phyloP scores from a whole-genome alignment of 352 stramenopile genomes.

The Phytophthora lateralis region DNA sequence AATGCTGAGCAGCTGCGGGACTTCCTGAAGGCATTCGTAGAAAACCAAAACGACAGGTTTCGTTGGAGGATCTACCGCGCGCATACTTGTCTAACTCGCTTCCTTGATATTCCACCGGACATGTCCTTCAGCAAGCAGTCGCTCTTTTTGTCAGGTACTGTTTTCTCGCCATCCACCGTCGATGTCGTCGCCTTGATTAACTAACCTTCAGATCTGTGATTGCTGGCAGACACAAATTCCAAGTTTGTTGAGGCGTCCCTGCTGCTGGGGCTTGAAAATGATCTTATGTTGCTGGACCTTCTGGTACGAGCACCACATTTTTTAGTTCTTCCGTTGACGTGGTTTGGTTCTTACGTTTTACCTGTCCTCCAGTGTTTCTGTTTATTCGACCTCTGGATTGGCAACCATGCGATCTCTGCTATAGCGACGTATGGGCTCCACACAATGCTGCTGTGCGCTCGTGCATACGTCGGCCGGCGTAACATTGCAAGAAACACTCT shows the following conservation, averaged over 20 bases:
- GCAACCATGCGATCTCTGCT: constrained; percentile 69
- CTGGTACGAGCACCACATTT: constrained; percentile 47
- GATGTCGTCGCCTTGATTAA: background rate
- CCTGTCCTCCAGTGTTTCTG: constrained; percentile 59
- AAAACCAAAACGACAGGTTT: constrained; percentile 82
- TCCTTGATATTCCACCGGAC: constrained; percentile 75
- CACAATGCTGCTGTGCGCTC: constrained; percentile 37
- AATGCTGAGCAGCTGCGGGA: constrained; percentile 58
- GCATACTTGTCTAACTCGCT: constrained; percentile 70
- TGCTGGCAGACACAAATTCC: constrained; percentile 47
- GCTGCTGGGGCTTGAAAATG: constrained; percentile 83
- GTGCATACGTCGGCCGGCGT: constrained; percentile 45
- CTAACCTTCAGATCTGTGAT: constrained; percentile 1
- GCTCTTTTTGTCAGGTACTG: constrained; percentile 64
- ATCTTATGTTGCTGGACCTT: constrained; percentile 91
- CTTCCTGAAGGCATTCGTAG: constrained; percentile 87
- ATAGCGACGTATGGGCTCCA: constrained; percentile 69
- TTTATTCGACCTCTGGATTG: constrained; percentile 66
- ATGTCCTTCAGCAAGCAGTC: constrained; percentile 73
- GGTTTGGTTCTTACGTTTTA: constrained; percentile 16
- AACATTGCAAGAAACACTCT: constrained; percentile 63
- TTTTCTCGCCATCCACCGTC: background rate
- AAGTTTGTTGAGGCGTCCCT: constrained; percentile 62
- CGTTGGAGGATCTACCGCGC: constrained; percentile 81
- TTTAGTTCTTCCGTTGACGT: background rate